Evolutionary conservation across 495 filamentous ascomycete species (phyloP), one percentile per base, ranked within the genome.

Genomic region (Podospora anserina): DNA sequence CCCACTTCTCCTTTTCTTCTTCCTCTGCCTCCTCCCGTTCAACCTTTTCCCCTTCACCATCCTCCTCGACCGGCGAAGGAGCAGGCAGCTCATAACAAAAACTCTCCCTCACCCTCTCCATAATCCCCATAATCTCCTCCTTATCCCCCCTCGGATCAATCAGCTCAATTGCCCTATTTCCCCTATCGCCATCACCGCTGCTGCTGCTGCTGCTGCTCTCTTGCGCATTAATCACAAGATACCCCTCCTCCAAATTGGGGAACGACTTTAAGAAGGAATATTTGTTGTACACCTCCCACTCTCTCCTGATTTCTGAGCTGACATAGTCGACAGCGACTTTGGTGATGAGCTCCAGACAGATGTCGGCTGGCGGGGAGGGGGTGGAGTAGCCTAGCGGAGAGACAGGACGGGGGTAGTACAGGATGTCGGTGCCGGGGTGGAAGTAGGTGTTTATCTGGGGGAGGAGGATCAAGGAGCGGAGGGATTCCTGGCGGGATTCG

Each of bases 221-320:
- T 32, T 32, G 30, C 2, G 55, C 6, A 23, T 30, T n/a, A 57
- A 80, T 63, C 44, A 84, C 82, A 19, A 84, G 55, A 44, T 76
- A 75, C 20, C 81, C 73, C 68, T 83, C 78, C 61, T 78, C 65
- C 23, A 85, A 69, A 2, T 73, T 62, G 1, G 74, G 77, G 59
- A 85, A 85, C 57, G 76, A 78, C 58, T 80, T 76, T 54, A 85
- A 72, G 55, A 84, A 68, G 49, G 74, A 75, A 59, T 82, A 80
- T 73, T 86, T 85, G 73, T 80, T 83, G 68, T 84, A 86, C 1
- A 79, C 78, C 73, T 86, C 84, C 84, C 84, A 86, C 27, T 82
- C 82, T 54, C 82, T 71, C 59, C 82, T 80, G 61, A 86, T 77
- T 28, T 79, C 74, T 27, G 78, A 74, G 26, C 72, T 73, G 32